Percentiles rank a stretch among this genome's conserved stretches.
Conservation (phyloP, 1,139 yeast genomes). For the Blastobotrys serpentis region DNA sequence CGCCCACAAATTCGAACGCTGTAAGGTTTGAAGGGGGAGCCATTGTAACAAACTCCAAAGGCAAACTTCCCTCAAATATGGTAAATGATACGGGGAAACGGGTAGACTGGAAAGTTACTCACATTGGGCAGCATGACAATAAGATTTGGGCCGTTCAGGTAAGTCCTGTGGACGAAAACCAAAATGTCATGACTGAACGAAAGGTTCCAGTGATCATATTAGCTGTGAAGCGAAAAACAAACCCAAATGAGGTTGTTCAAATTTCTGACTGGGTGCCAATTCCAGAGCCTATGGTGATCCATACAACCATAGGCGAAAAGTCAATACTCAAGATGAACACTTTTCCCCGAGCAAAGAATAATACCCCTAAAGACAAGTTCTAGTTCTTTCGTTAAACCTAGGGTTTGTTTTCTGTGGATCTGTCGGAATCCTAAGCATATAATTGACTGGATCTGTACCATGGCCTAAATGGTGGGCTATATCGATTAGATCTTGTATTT, state of each 20-base stretch:
- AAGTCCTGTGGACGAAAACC: conserved; percentile 22
- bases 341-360: conserved; percentile 7
- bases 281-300: conserved; percentile 8
- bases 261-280: conserved; percentile 21
- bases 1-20: conserved; percentile 19
- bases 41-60: conserved; percentile 18
- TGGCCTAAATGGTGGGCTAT: too few relatives aligned
- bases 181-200: conserved; percentile 7
- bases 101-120: conserved; percentile 32
- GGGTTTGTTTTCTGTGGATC: not conserved
- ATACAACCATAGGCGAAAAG: conserved; percentile 13
- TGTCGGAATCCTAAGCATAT: too few relatives aligned
- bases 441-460: too few relatives aligned
- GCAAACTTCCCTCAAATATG: conserved; percentile 12
- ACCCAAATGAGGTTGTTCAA: conserved; percentile 19
- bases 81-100: conserved; percentile 26
- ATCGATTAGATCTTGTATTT: too few relatives aligned
- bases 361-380: conserved; percentile 5
- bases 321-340: conserved; percentile 11
- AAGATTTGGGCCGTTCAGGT: conserved; percentile 33
- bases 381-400: too few relatives aligned
- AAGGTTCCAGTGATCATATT: conserved; percentile 19
- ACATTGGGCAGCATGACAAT: conserved; percentile 29
- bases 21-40: conserved; percentile 23
- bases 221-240: conserved; percentile 19